These are phyloP conservation scores for Globisporangium uncinulatum DNA, from an alignment of 352 stramenopile genomes.

Conservation along the genomic window DNA sequence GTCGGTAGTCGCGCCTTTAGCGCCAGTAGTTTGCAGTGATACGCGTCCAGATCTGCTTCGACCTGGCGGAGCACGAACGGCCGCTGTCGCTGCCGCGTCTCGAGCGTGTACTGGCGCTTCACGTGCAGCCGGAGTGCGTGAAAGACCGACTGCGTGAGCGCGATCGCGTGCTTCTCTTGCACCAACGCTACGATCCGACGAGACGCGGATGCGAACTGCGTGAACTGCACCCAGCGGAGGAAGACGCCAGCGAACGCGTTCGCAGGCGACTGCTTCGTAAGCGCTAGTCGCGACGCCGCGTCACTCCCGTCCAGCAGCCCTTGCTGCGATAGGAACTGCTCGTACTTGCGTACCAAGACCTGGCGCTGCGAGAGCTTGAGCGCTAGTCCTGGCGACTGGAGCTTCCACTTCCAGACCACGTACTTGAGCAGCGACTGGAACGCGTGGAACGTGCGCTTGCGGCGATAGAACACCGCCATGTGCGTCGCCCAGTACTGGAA, in stretches of 20 bases:
- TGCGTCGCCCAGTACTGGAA: conserved; percentile 48
- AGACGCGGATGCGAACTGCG: conserved; percentile 29
- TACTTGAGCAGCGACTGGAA: conserved; percentile 43
- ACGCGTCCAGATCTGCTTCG: conserved; percentile 38
- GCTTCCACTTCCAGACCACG: conserved; percentile 45
- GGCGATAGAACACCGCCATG: conserved; percentile 28
- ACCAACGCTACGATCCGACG: conserved; percentile 17
- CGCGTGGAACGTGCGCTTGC: conserved; percentile 33
- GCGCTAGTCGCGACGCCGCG: conserved; percentile 23
- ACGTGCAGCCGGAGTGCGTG: conserved; percentile 30
- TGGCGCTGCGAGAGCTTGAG: conserved; percentile 28
- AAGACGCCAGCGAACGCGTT: conserved; percentile 44
- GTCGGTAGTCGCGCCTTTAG: conserved; percentile 26
- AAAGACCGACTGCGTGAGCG: conserved; percentile 33
- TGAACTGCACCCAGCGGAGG: conserved; percentile 52
- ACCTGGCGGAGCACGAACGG: conserved; percentile 40
- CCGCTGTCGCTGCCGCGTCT: conserved; percentile 11
- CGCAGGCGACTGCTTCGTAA: conserved; percentile 35
- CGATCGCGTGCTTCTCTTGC: conserved; percentile 28
- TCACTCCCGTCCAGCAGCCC: conserved; percentile 26
- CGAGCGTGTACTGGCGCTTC: conserved; percentile 39
- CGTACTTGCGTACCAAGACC: conserved; percentile 33
- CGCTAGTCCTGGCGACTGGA: conserved; percentile 34
- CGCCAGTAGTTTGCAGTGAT: conserved; percentile 42
- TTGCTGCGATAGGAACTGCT: conserved; percentile 24